Base-by-base conservation (phyloP, 495 filamentous ascomycete genomes). In the Xylaria intraflava region DNA sequence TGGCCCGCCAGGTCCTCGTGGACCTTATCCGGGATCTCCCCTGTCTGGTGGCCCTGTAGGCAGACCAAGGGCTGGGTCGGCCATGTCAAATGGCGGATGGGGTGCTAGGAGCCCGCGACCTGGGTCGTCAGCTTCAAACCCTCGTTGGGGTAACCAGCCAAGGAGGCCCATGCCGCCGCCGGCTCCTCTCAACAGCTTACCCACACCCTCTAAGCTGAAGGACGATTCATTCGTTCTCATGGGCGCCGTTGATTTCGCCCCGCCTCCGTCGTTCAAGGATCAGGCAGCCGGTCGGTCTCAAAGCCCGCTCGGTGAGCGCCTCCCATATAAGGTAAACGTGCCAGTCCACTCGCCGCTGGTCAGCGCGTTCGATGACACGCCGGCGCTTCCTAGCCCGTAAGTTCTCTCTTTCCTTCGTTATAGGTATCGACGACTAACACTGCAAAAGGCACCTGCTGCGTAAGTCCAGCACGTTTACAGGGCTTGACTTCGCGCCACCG, bases 401-500 rank as follows among this genome's bases (percentile, higher is more conserved):
- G 88, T 88, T 57, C 6, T 39, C 8, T 17, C n/a, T 17, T 7
- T 8, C 10, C 40, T 45, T 12, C 51, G 19, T 40, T 31, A 43
- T 50, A 51, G 71, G 78, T 59, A 76, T 53, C 12, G 20, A 26
- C 3, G n/a, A 29, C 46, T 56, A 50, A 48, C 16, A 11, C 17
- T 36, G 40, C 9, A 45, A 12, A 56, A 93, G 89, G 17, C 88
- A 96, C 70, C 69, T 83, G 42, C 81, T 98, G 47, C 85, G 89
- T 59, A 96, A 93, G 66, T 96, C 91, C 3, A 81, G 85, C 58
- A 88, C 90, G 4, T 98, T 88, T 66, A 95, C 91, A 2, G 85
- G 74, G 10, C 80, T 98, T 26, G 94, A 97, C 71, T 98, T 98
- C 68, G 90, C 91, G n/a, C 91, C 92, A 23, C 92, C 90, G 36